phyloP scores from a whole-genome alignment of 345 rosid genomes.

The Eucalyptus paniculata region DNA sequence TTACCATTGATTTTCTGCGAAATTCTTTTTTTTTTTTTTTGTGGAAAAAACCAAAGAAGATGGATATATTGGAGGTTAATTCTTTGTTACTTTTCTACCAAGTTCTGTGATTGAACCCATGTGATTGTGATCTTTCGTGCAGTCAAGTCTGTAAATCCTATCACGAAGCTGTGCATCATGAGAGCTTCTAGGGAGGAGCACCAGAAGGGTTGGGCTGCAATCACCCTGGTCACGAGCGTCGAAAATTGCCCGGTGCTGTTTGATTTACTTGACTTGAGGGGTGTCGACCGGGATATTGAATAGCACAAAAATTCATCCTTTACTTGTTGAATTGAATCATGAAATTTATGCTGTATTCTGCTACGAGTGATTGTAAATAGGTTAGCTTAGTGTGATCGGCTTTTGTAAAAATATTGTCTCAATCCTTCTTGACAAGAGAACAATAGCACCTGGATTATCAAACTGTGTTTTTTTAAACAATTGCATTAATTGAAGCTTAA shows the following conservation, averaged over 20 bases:
- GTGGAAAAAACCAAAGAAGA: too few relatives aligned
- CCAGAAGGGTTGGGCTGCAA: conserved; percentile 66
- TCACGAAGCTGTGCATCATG: conserved; percentile 55
- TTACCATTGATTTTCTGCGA: too few relatives aligned
- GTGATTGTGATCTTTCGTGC: background rate
- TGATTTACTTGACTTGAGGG: conserved; percentile 53
- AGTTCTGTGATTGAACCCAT: background rate
- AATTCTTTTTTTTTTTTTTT: too few relatives aligned
- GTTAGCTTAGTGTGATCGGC: background rate
- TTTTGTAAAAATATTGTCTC: background rate
- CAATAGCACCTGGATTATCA: background rate
- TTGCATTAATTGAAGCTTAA: background rate
- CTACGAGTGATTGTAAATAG: background rate
- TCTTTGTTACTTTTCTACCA: background rate
- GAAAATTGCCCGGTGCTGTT: conserved; percentile 54
- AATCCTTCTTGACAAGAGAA: background rate
- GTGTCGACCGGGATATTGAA: background rate
- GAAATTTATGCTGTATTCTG: background rate
- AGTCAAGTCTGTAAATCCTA: conserved; percentile 69
- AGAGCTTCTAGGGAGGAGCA: conserved; percentile 71
- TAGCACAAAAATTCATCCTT: background rate
- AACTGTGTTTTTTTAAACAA: background rate
- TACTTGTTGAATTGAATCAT: background rate
- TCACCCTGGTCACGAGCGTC: conserved; percentile 52
- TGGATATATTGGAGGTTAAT: background rate